phyloP scores from a whole-genome alignment of 495 filamentous ascomycete species.

The Penicillium antarcticum region DNA sequence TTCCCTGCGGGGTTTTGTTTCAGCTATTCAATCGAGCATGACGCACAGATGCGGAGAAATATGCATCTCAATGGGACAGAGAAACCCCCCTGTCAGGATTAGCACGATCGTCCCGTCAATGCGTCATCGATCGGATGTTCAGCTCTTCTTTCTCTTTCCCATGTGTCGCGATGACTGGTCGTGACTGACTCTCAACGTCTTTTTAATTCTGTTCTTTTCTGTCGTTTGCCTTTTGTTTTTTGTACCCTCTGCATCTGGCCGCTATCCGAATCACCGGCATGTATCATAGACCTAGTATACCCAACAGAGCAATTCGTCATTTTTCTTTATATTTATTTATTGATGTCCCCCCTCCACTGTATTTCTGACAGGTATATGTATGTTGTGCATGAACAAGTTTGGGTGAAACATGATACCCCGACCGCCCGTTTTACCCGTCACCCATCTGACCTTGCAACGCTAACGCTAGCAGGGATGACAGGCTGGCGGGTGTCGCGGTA shows the following conservation, averaged over 20 bases:
- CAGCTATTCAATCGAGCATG: constrained; percentile 6
- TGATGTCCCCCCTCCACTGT: no score
- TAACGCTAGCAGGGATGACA: constrained; percentile 3
- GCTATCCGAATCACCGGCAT: constrained; percentile 34
- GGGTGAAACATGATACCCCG: constrained; percentile 12
- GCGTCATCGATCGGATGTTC: constrained; percentile 9
- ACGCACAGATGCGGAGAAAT: constrained; percentile 24
- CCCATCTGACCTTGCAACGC: neutral
- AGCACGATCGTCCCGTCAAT: constrained; percentile 8
- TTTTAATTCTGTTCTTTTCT: constrained; percentile 11
- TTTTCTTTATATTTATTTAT: neutral
- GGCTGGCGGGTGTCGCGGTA: constrained; percentile 8
- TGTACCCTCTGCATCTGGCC: constrained; percentile 21
- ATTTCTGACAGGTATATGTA: neutral
- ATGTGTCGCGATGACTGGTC: constrained; percentile 16
- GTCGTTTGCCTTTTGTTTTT: constrained; percentile 8
- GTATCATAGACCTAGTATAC: constrained; percentile 51
- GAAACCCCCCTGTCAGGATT: neutral
- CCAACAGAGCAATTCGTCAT: constrained; percentile 36
- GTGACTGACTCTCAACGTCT: constrained; percentile 14
- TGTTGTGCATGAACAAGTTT: constrained; percentile 5
- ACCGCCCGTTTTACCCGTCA: constrained; percentile 22
- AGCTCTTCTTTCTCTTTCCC: constrained; percentile 10
- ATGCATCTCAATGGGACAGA: constrained; percentile 10
- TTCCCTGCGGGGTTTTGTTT: constrained; percentile 15